Evolutionary conservation across 2,329 filamentous ascomycete genomes (phyloP), one percentile per base, ranked within the genome.

Genomic region (Emericellopsis atlantica): DNA sequence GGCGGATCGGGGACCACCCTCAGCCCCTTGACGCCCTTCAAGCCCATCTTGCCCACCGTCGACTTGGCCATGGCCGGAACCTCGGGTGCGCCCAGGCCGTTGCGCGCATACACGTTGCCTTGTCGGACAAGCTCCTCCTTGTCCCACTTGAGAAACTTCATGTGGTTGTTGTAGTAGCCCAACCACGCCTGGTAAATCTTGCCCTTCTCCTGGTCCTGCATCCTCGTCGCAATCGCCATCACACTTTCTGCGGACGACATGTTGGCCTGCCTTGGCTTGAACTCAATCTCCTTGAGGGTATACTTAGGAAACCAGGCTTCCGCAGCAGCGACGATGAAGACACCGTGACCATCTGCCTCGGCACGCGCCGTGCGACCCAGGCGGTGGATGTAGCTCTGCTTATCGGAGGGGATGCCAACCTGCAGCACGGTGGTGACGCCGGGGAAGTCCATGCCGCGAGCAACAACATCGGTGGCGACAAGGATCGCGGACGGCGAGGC

Each of bases 371-470:
- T 98, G 53, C 92, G 86, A 50, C 92, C 92, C 14, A 96, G 90
- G 44, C 92, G 84, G 68, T 98, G 92, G 52, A 95, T 93, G 64
- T 96, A 93, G 59, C 90, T 84, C 51, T 84, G 72, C 18, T 86
- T 84, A 58, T 93, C 86, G 69, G 94, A 87, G 4, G 89, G 87
- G 10, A 89, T 89, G 51, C 95, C 92, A 54, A 93, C 94, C 61
- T 96, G 89, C 46, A 95, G 79, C 51, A 95, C 93, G 81, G 84
- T 95, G 65, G 96, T 90, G 34, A 96, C 90, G 16, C 85, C 81
- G 8, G 26, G 26, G 12, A 29, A 29, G 26, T 29, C 26, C 26
- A 29, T 29, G 6, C 26, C 26, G 26, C 92, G 74, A 4, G 92
- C 92, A 36, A 92, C 92, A 47, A 98, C 92, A 54, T 98, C 92